Evolutionary conservation across 2,329 filamentous ascomycete species (phyloP), one percentile per base, ranked within the genome.

Genomic region (Phaeosphaeriaceae sp.): DNA sequence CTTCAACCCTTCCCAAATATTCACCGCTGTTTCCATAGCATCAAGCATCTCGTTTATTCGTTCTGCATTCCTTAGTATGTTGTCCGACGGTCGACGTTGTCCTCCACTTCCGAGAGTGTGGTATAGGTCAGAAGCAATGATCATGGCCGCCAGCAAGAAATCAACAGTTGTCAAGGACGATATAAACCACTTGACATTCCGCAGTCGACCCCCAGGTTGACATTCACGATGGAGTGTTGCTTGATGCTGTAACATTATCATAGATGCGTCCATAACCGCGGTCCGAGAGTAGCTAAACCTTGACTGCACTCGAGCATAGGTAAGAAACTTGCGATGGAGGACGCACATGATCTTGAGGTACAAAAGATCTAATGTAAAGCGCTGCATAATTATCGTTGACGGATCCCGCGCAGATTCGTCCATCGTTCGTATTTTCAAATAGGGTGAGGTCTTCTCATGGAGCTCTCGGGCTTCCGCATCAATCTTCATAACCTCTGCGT

Each of bases 271-370:
- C 33, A 97, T 87, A 56, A 91, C 94, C 17, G 87, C 88, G 33
- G 87, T 86, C 23, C 93, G 84, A 2, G 92, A 96, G 66, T 94
- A 90, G 7, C 86, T 84, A 66, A 96, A 97, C 7, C 92, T 83
- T 8, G 88, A 79, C 61, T 93, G 94, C 50, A 89, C 84, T 39
- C 66, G 56, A 20, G 92, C 89, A 50, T 87, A 84, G n/a, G 84
- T 80, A 49, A 96, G 82, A 70, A 94, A 97, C 56, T 92, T 92
- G 42, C 92, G 84, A 72, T 99, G 94, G 32, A 99, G 82, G 17
- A 96, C 83, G 63, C 91, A 95, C 63, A 96, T 82, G 15, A 92
- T 89, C 75, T 96, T 96, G 56, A 95, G 86, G 67, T 92, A 96
- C 4, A 97, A 76, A 41, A 94, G 87, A 54, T 94, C 90, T 26